Percentiles rank a stretch among this genome's conserved stretches.
phyloP scores from a whole-genome alignment of 2,329 filamentous ascomycete species.

The Nigrospora sphaerica region DNA sequence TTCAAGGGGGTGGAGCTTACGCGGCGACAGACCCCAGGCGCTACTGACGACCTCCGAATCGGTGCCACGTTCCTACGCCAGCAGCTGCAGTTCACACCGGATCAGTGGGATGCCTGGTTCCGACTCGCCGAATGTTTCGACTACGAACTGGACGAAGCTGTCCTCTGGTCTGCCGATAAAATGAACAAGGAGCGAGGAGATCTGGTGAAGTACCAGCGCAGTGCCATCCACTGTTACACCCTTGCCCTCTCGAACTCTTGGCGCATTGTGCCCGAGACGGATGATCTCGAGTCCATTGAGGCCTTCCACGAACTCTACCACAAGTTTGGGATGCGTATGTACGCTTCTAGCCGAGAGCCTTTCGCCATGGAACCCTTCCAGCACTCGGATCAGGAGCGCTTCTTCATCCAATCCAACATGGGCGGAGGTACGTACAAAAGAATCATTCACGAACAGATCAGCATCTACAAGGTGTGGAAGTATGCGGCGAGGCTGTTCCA shows the following conservation, averaged over 20 bases:
- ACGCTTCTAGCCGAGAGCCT: conserved; percentile 54
- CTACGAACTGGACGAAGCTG: conserved; percentile 78
- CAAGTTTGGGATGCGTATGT: conserved; percentile 55
- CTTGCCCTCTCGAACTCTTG: conserved; percentile 51
- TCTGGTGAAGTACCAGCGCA: conserved; percentile 67
- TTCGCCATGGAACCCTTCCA: conserved; percentile 57
- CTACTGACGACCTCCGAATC: conserved; percentile 77
- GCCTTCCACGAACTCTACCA: conserved; percentile 52
- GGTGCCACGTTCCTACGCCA: conserved; percentile 73
- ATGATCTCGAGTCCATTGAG: conserved; percentile 33
- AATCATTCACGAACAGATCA: conserved; percentile 49
- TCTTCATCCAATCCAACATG: conserved; percentile 42
- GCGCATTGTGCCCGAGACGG: conserved; percentile 31
- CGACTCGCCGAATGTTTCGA: conserved; percentile 82
- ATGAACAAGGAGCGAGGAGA: conserved; percentile 78
- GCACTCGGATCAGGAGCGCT: conserved; percentile 49
- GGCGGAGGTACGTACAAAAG: conserved; percentile 44
- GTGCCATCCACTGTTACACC: conserved; percentile 74
- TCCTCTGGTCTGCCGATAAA: conserved; percentile 85
- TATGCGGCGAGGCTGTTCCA: conserved; percentile 49
- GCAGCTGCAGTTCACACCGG: conserved; percentile 74
- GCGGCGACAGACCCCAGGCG: conserved; percentile 69
- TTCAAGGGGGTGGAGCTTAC: conserved; percentile 65
- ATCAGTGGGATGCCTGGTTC: conserved; percentile 89
- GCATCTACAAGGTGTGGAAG: conserved; percentile 55